Conservation (phyloP, 495 filamentous ascomycete genomes). For the Trichocladium antarcticum region DNA sequence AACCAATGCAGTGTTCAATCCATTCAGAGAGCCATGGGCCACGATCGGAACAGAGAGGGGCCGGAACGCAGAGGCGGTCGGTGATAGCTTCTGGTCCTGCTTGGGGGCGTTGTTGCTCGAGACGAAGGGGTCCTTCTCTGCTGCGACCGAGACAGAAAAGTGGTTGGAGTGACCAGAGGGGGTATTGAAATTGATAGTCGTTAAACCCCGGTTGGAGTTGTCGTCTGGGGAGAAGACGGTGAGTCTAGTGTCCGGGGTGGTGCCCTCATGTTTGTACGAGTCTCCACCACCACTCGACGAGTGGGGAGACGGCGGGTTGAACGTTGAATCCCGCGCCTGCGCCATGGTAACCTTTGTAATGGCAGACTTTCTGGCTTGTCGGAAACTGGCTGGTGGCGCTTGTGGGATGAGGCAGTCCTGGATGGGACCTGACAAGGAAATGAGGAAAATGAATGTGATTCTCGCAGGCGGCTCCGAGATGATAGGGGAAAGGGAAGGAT, state of each 20-base stretch:
- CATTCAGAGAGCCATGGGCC: slow-evolving; percentile 21
- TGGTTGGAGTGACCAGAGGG: slow-evolving; percentile 5
- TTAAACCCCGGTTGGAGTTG: slow-evolving; percentile 23
- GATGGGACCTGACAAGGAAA: slow-evolving; percentile 9
- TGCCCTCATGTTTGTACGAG: slow-evolving; percentile 44
- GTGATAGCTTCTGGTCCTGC: slow-evolving; percentile 36
- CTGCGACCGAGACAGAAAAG: slow-evolving; percentile 6
- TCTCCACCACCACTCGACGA: slow-evolving; percentile 45
- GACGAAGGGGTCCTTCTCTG: slow-evolving; percentile 38
- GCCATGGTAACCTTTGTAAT: slow-evolving; percentile 17
- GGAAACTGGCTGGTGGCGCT: background rate
- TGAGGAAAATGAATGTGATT: slow-evolving; percentile 4
- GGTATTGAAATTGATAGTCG: slow-evolving; percentile 15
- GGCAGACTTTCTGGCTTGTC: background rate
- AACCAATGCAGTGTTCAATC: background rate
- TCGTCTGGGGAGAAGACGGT: slow-evolving; percentile 57
- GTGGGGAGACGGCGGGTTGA: slow-evolving; percentile 44
- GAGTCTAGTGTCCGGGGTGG: slow-evolving; percentile 51
- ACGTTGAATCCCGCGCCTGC: slow-evolving; percentile 28
- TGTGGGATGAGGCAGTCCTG: slow-evolving; percentile 4
- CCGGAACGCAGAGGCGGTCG: slow-evolving; percentile 38
- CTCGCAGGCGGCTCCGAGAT: background rate
- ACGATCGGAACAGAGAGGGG: slow-evolving; percentile 28
- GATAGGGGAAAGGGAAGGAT: slow-evolving; percentile 3
- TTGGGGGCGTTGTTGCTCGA: slow-evolving; percentile 21